Evolutionary conservation across 2,329 filamentous ascomycete species (phyloP).

Genomic region (Fusarium sp.): DNA sequence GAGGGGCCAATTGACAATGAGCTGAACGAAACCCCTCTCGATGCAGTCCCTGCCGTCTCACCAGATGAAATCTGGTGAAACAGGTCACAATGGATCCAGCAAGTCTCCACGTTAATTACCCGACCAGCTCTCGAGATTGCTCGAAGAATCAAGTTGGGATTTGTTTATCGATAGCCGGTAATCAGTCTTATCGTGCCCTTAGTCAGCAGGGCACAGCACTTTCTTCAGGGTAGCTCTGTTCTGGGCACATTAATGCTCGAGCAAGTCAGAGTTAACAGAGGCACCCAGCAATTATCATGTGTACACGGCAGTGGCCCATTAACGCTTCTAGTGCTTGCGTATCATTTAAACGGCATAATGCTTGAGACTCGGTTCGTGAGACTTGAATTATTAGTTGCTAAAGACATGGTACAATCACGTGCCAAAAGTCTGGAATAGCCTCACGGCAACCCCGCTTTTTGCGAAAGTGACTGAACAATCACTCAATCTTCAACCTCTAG

Average conservation of each 20-base stretch:
- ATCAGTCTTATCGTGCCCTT: not conserved
- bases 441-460: too few species aligned
- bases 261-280: not conserved
- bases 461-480: too few species aligned
- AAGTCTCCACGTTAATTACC: not conserved
- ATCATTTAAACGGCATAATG: not conserved
- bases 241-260: not conserved
- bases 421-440: too few species aligned
- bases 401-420: too few species aligned
- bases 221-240: not conserved
- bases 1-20: not conserved
- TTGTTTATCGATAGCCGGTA: not conserved
- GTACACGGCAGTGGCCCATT: not conserved
- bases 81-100: not conserved
- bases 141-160: too few species aligned
- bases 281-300: not conserved
- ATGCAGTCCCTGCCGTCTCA: not conserved
- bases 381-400: too few species aligned
- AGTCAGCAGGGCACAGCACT: not conserved
- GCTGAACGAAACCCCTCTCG: not conserved
- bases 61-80: not conserved
- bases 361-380: too few species aligned
- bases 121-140: not conserved
- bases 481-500: too few species aligned
- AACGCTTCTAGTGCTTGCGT: not conserved